Evolutionary conservation across 106 monocot genomes (phyloP).

Genomic region (Alisma plantagoaquatica): DNA sequence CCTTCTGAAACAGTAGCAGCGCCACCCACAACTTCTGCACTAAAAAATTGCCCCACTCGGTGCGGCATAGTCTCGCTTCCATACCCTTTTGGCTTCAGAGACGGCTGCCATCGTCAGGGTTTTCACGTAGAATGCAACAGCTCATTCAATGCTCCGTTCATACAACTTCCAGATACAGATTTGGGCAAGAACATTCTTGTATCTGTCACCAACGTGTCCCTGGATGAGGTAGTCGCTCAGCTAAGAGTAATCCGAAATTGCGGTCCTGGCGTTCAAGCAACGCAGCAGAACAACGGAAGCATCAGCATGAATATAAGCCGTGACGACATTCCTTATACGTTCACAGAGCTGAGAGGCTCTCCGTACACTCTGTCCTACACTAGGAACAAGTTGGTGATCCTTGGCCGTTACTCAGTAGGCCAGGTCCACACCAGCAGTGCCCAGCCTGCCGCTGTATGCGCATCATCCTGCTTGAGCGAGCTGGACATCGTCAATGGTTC

Average conservation of each 20-base stretch:
- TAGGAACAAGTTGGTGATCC: constrained; percentile 30
- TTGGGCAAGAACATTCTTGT: constrained; percentile 5
- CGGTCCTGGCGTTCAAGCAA: no score
- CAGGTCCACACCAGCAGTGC: not conserved
- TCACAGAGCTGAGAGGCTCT: not conserved
- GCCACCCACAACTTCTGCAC: no score
- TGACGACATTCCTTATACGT: not conserved
- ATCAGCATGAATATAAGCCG: constrained; percentile 19
- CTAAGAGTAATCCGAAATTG: no score
- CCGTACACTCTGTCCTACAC: constrained; percentile 25
- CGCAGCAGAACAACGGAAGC: not conserved
- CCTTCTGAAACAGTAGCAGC: no score
- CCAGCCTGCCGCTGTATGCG: not conserved
- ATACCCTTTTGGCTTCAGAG: constrained; percentile 29
- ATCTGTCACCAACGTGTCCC: constrained; percentile 1
- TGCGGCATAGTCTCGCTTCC: constrained; percentile 28
- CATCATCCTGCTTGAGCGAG: not conserved
- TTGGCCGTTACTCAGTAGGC: constrained; percentile 42
- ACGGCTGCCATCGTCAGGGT: constrained; percentile 12
- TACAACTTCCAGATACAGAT: constrained; percentile 10
- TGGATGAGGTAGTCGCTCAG: no score
- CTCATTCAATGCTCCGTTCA: constrained; percentile 3
- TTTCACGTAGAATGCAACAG: constrained; percentile 27
- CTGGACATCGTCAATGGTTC: constrained; percentile 3
- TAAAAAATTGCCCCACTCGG: no score